Percentiles rank a stretch among this genome's conserved stretches.
These are phyloP conservation scores for Effrenium voratum DNA, from an alignment of 73 alveolate genomes.

Conservation along the genomic window DNA sequence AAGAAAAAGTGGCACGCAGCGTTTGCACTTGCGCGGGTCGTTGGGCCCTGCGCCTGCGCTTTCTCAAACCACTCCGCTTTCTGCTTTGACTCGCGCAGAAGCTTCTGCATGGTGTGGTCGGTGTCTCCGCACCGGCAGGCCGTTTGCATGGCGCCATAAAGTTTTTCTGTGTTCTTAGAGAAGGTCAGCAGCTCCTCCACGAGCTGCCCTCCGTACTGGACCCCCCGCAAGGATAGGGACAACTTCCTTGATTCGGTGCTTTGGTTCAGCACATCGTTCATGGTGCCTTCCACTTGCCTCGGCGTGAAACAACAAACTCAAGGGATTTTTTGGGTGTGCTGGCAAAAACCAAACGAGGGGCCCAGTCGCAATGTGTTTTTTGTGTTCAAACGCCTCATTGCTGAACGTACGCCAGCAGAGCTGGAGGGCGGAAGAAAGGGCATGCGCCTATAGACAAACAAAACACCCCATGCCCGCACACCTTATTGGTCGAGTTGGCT, in stretches of 20 bases:
- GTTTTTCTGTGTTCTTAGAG: background rate
- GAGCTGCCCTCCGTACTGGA: constrained; percentile 6
- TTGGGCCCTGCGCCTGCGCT: background rate
- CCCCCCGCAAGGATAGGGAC: background rate
- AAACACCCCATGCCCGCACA: no score
- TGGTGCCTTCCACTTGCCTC: background rate
- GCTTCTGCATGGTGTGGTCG: no score
- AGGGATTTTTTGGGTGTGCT: no score
- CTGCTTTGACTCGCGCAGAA: background rate
- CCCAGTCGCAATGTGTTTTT: no score
- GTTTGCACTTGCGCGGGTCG: background rate
- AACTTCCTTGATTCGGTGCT: background rate
- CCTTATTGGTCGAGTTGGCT: no score
- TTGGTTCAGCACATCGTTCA: background rate
- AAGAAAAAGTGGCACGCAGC: background rate
- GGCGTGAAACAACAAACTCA: background rate
- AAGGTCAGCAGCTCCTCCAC: background rate
- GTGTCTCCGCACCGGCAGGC: background rate
- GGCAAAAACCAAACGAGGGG: no score
- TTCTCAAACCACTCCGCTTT: background rate
- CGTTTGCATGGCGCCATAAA: background rate
- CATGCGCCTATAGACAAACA: no score
- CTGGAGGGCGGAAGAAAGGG: no score
- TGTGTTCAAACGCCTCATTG: no score
- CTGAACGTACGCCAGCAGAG: no score